Percentiles rank a stretch among this genome's conserved stretches.
These are phyloP conservation scores for Pythium phragmiticola DNA, from an alignment of 352 stramenopile species.

Conservation along the genomic window DNA sequence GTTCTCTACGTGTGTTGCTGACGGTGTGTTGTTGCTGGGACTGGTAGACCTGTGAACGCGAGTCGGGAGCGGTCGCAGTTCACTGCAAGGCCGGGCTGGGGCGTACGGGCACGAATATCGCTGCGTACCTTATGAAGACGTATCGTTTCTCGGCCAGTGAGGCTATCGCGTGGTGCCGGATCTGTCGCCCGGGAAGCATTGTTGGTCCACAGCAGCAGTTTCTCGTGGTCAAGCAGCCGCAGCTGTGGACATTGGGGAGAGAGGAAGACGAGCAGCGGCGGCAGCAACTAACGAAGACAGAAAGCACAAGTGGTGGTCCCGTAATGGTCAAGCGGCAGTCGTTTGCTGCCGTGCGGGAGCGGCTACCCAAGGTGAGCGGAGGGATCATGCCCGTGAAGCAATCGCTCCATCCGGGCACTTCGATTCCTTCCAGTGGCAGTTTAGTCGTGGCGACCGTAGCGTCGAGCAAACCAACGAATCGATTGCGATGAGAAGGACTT, in stretches of 20 bases:
- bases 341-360: not conserved
- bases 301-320: not conserved
- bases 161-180: constrained; percentile 94
- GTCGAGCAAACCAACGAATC: not conserved
- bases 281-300: not conserved
- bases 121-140: constrained; percentile 96
- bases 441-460: not conserved
- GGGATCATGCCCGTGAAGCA: not conserved
- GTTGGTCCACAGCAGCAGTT: constrained; percentile 97
- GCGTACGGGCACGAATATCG: constrained; percentile 95
- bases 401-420: not conserved
- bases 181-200: constrained; percentile 93
- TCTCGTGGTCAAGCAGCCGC: constrained; percentile 78
- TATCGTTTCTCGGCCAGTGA: constrained; percentile 92
- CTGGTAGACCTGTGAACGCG: constrained; percentile 45
- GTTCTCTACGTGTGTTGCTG: too few species aligned
- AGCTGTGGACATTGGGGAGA: constrained; percentile 36
- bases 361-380: not conserved
- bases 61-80: constrained; percentile 90
- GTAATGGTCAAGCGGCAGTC: constrained; percentile 2
- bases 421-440: not conserved
- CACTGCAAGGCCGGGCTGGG: constrained; percentile 98
- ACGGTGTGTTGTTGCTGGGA: not conserved
- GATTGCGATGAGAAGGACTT: not conserved
- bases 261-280: not conserved